phyloP scores from a whole-genome alignment of 2,329 filamentous ascomycete species.

The Purpureocillium lavendulum region DNA sequence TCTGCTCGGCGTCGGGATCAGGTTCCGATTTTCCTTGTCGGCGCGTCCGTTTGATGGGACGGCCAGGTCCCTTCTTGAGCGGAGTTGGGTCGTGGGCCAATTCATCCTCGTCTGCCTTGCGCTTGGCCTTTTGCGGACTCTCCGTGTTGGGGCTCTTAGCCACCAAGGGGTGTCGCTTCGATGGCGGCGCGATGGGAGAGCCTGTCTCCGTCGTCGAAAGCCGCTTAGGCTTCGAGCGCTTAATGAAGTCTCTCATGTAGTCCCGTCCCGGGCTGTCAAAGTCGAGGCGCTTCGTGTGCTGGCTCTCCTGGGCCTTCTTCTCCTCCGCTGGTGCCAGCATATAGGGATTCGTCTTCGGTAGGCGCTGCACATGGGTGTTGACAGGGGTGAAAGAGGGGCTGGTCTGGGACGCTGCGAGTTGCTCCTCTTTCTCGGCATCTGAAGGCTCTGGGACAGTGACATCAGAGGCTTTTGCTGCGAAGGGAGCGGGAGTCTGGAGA shows the following conservation, averaged over 20 bases:
- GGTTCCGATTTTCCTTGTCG: slow-evolving; percentile 8
- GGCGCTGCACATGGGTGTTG: neutral
- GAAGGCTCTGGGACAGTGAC: too few species aligned
- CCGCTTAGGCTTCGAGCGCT: slow-evolving; percentile 19
- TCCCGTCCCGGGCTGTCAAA: slow-evolving; percentile 25
- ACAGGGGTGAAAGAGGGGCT: slow-evolving; percentile 18
- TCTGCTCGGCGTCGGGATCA: slow-evolving; percentile 2
- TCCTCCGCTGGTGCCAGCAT: too few species aligned
- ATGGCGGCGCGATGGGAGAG: slow-evolving; percentile 17
- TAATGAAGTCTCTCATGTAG: slow-evolving; percentile 26
- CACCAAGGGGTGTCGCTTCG: slow-evolving; percentile 21
- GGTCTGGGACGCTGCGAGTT: slow-evolving; percentile 3
- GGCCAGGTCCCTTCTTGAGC: slow-evolving; percentile 11
- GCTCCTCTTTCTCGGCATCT: too few species aligned
- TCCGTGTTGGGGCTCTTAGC: slow-evolving; percentile 26
- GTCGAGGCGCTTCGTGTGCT: slow-evolving; percentile 6
- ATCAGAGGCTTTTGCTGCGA: too few species aligned
- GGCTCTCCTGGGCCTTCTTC: neutral
- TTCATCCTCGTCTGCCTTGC: slow-evolving; percentile 17
- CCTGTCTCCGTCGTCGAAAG: slow-evolving; percentile 20
- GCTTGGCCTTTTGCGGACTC: slow-evolving; percentile 23
- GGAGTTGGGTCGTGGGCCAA: slow-evolving; percentile 11
- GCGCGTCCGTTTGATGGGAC: slow-evolving; percentile 15
- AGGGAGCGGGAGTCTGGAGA: too few species aligned
- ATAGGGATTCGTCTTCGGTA: too few species aligned